phyloP scores from a whole-genome alignment of 2,329 filamentous ascomycete genomes.

The Calonectria pteridis region DNA sequence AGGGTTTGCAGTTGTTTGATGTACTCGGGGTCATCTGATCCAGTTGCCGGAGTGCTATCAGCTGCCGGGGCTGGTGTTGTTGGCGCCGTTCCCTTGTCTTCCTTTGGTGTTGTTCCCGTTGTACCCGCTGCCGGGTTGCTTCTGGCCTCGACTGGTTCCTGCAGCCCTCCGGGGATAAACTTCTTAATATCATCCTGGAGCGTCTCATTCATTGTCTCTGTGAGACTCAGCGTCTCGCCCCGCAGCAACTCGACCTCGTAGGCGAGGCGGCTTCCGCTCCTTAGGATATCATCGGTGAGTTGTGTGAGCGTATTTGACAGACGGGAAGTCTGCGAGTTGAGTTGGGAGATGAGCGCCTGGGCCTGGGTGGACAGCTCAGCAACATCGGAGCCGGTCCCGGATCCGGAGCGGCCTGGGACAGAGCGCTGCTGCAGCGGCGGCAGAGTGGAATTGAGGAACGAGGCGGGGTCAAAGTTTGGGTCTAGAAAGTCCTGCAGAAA shows the following conservation, averaged over 20 bases:
- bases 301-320: slow-evolving; percentile 86
- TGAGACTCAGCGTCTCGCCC: slow-evolving; percentile 86
- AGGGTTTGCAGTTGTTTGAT: slow-evolving; percentile 86
- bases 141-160: slow-evolving; percentile 45
- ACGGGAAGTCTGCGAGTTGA: slow-evolving; percentile 89
- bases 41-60: slow-evolving; percentile 28
- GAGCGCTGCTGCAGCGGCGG: slow-evolving; percentile 71
- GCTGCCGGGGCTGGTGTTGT: slow-evolving; percentile 37
- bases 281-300: slow-evolving; percentile 93
- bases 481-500: slow-evolving; percentile 81
- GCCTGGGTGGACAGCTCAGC: slow-evolving; percentile 85
- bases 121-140: slow-evolving; percentile 29
- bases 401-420: slow-evolving; percentile 37
- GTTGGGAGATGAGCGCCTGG: slow-evolving; percentile 85
- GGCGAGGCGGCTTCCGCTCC: slow-evolving; percentile 87
- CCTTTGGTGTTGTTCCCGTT: slow-evolving; percentile 17
- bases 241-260: slow-evolving; percentile 95
- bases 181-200: slow-evolving; percentile 78
- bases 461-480: slow-evolving; percentile 83
- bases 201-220: slow-evolving; percentile 80
- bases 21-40: slow-evolving; percentile 69
- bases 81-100: slow-evolving; percentile 35
- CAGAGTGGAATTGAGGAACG: slow-evolving; percentile 85
- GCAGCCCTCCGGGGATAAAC: slow-evolving; percentile 72
- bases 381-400: slow-evolving; percentile 44